A percentile compares a stretch with the other conserved stretches of the same genome.
Evolutionary conservation across 352 stramenopile species (phyloP).

Genomic region (Phytopythium litorale): DNA sequence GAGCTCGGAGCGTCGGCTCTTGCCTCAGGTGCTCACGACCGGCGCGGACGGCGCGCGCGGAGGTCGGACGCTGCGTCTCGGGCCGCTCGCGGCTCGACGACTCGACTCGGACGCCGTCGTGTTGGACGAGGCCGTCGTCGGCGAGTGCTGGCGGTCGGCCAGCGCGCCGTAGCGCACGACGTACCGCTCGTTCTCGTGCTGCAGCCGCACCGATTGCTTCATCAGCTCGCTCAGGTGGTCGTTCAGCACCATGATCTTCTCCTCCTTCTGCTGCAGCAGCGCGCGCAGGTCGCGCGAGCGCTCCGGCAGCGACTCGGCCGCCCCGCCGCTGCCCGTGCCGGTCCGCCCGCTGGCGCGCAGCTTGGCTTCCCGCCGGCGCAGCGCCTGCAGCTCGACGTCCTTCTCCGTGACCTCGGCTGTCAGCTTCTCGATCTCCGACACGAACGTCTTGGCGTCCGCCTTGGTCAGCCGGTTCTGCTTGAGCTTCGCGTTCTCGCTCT

Average conservation of each 20-base stretch:
- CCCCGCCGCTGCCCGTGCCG: constrained; percentile 13
- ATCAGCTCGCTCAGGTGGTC: constrained; percentile 85
- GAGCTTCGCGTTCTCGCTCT: constrained; percentile 43
- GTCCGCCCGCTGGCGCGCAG: constrained; percentile 8
- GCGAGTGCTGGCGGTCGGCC: constrained; percentile 4
- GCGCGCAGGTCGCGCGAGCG: constrained; percentile 50
- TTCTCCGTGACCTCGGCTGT: constrained; percentile 43
- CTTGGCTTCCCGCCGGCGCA: constrained; percentile 20
- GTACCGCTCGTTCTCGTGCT: constrained; percentile 72
- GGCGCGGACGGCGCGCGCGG: neutral
- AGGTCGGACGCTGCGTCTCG: neutral
- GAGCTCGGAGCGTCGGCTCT: neutral
- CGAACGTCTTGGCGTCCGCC: constrained; percentile 38
- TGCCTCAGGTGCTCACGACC: neutral
- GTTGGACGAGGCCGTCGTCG: constrained; percentile 18
- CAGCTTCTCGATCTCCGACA: constrained; percentile 50
- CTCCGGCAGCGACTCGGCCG: constrained; percentile 12
- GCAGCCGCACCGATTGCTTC: constrained; percentile 67
- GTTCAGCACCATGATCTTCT: constrained; percentile 82
- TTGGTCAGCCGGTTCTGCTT: constrained; percentile 43
- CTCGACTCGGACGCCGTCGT: constrained; percentile 15
- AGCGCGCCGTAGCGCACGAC: constrained; percentile 31
- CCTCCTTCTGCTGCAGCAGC: constrained; percentile 53
- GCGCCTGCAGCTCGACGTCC: constrained; percentile 37
- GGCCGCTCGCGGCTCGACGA: neutral